phyloP scores from a whole-genome alignment of 2,329 filamentous ascomycete species.

The Neocucurbitaria cava region DNA sequence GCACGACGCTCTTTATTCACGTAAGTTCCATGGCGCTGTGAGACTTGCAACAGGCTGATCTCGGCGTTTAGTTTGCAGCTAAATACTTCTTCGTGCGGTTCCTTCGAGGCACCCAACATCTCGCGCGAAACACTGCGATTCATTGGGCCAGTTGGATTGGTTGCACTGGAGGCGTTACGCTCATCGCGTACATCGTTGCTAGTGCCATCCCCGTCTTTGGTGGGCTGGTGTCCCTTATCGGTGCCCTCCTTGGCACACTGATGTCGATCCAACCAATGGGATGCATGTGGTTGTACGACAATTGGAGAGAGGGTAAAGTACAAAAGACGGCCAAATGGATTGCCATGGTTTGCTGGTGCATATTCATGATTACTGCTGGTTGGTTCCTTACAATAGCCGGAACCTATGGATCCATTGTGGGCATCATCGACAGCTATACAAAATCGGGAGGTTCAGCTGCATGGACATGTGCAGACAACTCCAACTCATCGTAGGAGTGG shows the following conservation, averaged over 20 bases:
- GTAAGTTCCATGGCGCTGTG: conserved; percentile 6
- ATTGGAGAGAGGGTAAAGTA: conserved; percentile 24
- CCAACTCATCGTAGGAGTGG: too few relatives aligned
- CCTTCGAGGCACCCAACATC: conserved; percentile 71
- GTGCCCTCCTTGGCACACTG: conserved; percentile 34
- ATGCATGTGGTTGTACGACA: conserved; percentile 39
- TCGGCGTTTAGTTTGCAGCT: conserved; percentile 24
- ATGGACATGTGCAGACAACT: conserved; percentile 37
- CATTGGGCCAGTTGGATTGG: conserved; percentile 37
- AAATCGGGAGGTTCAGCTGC: conserved; percentile 28
- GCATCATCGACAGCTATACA: conserved; percentile 36
- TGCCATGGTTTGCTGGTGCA: conserved; percentile 28
- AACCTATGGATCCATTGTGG: conserved; percentile 35
- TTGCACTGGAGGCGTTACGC: conserved; percentile 24
- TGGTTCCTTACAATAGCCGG: conserved; percentile 33
- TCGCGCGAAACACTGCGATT: conserved; percentile 46
- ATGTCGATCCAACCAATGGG: conserved; percentile 39
- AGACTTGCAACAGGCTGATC: neutral
- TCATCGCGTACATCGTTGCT: conserved; percentile 33
- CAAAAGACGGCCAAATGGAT: conserved; percentile 20
- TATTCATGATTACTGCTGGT: conserved; percentile 31
- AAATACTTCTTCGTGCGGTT: conserved; percentile 67
- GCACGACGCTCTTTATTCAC: conserved; percentile 30
- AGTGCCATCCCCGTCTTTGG: conserved; percentile 37
- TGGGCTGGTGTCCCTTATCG: conserved; percentile 33